Conservation (phyloP, 257 asterid genomes). For the Orobanche coerulescens region DNA sequence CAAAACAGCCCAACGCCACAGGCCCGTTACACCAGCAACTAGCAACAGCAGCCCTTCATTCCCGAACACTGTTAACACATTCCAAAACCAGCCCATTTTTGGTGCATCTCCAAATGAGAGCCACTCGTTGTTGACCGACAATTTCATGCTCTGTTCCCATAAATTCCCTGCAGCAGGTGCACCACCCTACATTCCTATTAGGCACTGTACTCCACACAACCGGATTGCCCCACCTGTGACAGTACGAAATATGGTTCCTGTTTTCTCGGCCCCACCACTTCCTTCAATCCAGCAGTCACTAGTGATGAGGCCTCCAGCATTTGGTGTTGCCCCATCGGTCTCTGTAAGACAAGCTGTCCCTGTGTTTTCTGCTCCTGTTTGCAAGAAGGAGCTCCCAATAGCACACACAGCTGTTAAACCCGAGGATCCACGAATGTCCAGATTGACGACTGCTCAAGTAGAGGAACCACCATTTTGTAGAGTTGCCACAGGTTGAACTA, state of each 20-base stretch:
- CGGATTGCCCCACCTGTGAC: constrained; percentile 86
- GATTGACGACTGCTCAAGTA: constrained; percentile 22
- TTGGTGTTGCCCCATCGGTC: constrained; percentile 60
- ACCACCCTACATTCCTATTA: constrained; percentile 75
- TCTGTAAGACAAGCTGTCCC: constrained; percentile 58
- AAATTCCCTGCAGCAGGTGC: constrained; percentile 86
- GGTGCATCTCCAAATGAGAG: constrained; percentile 31
- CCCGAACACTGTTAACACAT: constrained; percentile 30
- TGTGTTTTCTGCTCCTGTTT: constrained; percentile 45
- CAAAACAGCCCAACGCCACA: constrained; percentile 45
- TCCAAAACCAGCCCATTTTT: constrained; percentile 40
- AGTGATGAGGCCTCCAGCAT: constrained; percentile 44
- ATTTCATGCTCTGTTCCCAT: constrained; percentile 29
- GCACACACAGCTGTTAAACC: constrained; percentile 34
- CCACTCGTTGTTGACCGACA: constrained; percentile 33
- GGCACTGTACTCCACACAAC: constrained; percentile 54
- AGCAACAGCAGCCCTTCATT: constrained; percentile 30
- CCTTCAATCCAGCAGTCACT: constrained; percentile 47
- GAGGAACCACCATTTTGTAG: constrained; percentile 29
- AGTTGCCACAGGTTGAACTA: constrained; percentile 23
- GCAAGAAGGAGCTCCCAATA: constrained; percentile 38
- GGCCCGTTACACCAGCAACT: constrained; percentile 34
- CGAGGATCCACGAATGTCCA: constrained; percentile 37
- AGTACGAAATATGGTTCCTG: constrained; percentile 62
- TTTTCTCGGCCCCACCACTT: constrained; percentile 81